Evolutionary conservation across 2,329 filamentous ascomycete species (phyloP).

Genomic region (Tolypocladium album): DNA sequence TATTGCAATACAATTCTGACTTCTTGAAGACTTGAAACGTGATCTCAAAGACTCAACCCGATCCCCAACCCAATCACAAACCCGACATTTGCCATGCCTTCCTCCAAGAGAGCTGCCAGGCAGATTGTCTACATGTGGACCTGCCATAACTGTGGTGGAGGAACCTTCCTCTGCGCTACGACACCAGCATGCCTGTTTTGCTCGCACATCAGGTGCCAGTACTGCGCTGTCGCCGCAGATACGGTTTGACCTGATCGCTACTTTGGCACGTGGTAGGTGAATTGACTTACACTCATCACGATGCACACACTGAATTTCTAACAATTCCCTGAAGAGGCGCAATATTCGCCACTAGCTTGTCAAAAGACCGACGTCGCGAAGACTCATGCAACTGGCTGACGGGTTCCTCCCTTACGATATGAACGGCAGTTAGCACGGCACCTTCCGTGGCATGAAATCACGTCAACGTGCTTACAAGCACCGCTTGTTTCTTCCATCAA

Average conservation of each 20-base stretch:
- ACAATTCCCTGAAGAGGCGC: background rate
- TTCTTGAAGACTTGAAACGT: background rate
- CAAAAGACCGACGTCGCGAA: background rate
- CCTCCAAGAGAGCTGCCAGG: background rate
- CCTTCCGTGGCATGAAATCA: background rate
- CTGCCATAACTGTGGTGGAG: conserved; percentile 5
- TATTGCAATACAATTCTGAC: background rate
- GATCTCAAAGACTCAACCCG: background rate
- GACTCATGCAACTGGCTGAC: background rate
- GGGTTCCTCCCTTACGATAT: background rate
- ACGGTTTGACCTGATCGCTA: background rate
- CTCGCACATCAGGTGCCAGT: conserved; percentile 1
- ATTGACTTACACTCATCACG: no score
- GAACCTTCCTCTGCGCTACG: conserved; percentile 1
- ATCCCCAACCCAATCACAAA: background rate
- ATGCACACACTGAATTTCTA: background rate
- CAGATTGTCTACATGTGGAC: conserved; percentile 3
- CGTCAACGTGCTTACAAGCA: background rate
- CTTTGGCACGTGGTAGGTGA: background rate
- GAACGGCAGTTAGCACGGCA: background rate
- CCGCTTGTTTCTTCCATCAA: background rate
- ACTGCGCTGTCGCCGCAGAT: background rate
- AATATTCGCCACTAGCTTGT: background rate
- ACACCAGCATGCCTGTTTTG: conserved; percentile 5
- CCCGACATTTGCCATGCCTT: background rate